A percentile compares a stretch with the other conserved stretches of the same genome.
These are phyloP conservation scores for Aureobasidium melanogenum DNA, from an alignment of 2,329 filamentous ascomycete species.

Conservation along the genomic window DNA sequence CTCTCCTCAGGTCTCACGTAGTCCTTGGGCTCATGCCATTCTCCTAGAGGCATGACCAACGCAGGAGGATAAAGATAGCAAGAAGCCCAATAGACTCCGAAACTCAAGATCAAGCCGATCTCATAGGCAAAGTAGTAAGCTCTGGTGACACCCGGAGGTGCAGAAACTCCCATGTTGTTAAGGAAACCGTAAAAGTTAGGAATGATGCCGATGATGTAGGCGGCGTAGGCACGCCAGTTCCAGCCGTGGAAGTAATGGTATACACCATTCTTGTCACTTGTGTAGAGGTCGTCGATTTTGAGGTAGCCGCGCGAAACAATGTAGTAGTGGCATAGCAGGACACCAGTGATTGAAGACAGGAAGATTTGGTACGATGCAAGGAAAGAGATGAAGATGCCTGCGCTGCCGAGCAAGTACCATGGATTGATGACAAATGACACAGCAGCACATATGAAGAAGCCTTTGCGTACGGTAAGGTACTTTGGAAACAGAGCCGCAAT, in stretches of 20 bases:
- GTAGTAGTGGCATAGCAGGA: conserved; percentile 37
- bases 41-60: not conserved
- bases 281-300: conserved; percentile 41
- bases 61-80: not conserved
- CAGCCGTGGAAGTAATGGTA: conserved; percentile 42
- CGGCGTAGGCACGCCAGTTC: conserved; percentile 49
- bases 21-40: conserved; percentile 7
- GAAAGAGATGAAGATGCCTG: conserved; percentile 32
- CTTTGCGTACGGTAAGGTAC: conserved; percentile 32
- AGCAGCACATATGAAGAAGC: conserved; percentile 31
- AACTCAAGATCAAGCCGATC: conserved; percentile 2
- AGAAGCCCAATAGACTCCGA: not conserved
- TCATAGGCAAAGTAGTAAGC: conserved; percentile 8
- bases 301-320: conserved; percentile 34
- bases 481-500: conserved; percentile 31
- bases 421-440: conserved; percentile 30
- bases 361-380: conserved; percentile 37
- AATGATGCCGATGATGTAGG: conserved; percentile 46
- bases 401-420: conserved; percentile 29
- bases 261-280: conserved; percentile 31
- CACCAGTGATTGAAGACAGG: conserved; percentile 34
- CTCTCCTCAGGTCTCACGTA: conserved; percentile 9
- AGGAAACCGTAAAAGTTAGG: conserved; percentile 47
- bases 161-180: conserved; percentile 29
- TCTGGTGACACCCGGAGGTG: conserved; percentile 15